Percentiles rank a stretch among this genome's conserved stretches.
phyloP scores from a whole-genome alignment of 768 basidiomycete genomes.

The Lentinula edodes region DNA sequence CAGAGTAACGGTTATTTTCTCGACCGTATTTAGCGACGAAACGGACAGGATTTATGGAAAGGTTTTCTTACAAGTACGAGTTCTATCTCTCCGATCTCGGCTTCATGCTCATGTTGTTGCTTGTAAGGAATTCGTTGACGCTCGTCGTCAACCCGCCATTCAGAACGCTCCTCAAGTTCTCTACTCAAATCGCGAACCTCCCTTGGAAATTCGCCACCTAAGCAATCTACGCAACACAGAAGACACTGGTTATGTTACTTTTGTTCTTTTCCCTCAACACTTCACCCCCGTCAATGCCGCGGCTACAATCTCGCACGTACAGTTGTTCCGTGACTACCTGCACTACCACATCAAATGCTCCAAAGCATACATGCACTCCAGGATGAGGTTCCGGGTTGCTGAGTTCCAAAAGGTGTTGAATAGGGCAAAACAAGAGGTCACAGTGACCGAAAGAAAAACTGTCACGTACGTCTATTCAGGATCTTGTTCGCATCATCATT shows the following conservation, averaged over 20 bases:
- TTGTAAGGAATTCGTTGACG: slow-evolving; percentile 94
- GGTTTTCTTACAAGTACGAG: slow-evolving; percentile 88
- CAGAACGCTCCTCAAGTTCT: slow-evolving; percentile 97
- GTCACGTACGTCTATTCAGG: slow-evolving; percentile 54
- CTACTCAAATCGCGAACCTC: slow-evolving; percentile 92
- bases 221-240: slow-evolving; percentile 77
- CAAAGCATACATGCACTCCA: slow-evolving; percentile 98
- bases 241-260: slow-evolving; percentile 94
- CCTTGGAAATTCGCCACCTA: slow-evolving; percentile 90
- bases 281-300: slow-evolving; percentile 66
- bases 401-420: slow-evolving; percentile 97
- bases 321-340: slow-evolving; percentile 96
- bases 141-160: slow-evolving; percentile 85
- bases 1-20: slow-evolving; percentile 97
- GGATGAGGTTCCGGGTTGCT: slow-evolving; percentile 89
- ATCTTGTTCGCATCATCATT: neutral
- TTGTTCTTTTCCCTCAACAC: slow-evolving; percentile 96
- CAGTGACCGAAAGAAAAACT: slow-evolving; percentile 81
- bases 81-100: neutral
- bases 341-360: slow-evolving; percentile 99
- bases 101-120: slow-evolving; percentile 7
- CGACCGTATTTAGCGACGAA: slow-evolving; percentile 94
- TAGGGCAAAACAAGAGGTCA: slow-evolving; percentile 89
- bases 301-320: slow-evolving; percentile 88
- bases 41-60: slow-evolving; percentile 96